Evolutionary conservation across 1,284 basidiomycete genomes (phyloP), one percentile per base, ranked within the genome.

Genomic region (Moesziomyces sp.): DNA sequence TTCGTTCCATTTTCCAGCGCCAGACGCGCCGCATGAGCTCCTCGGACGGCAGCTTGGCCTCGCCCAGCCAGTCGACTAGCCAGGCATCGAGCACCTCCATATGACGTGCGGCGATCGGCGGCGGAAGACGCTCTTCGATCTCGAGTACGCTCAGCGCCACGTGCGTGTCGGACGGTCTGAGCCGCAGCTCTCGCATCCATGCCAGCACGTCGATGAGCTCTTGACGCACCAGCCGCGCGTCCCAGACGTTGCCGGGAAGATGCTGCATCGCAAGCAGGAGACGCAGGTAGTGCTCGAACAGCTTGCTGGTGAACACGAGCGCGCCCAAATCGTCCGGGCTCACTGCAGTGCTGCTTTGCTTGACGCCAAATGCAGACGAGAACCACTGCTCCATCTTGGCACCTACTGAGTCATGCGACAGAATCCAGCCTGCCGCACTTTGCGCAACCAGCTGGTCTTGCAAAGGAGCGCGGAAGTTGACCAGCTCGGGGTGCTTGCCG

Each of bases 231-330:
- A 46, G 24, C 2, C 55, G 44, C 1, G 40, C 42, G n/a, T 51
- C 56, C 0, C 34, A 21, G 13, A 53, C 13, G 8, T 40, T 19
- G 0, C 52, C 59, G 5, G 70, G 45, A n/a, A 63, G 67, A n/a
- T 73, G 70, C 21, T 64, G 43, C 3, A 67, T 34, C 18, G 58
- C 49, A 2, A 73, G 53, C 45, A 73, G 40, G 23, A 73, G 47
- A 11, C 70, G 59, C 1, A 62, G 48, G 40, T 73, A 73, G 52
- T 63, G 56, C 23, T 73, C 70, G 13, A 73, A 73, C 26, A 73
- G 28, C 40, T 63, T 56, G 4, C 54, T 47, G 14, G 58, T 67
- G 43, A 73, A 73, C 1, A 58, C 48, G 18, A 73, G 50, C 1
- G 45, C 55, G 14, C 38, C 46, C 16, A 52, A 47, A 19, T 63